Evolutionary conservation across 495 filamentous ascomycete genomes (phyloP).

Genomic region (Hypomontagnella submonticulosa): DNA sequence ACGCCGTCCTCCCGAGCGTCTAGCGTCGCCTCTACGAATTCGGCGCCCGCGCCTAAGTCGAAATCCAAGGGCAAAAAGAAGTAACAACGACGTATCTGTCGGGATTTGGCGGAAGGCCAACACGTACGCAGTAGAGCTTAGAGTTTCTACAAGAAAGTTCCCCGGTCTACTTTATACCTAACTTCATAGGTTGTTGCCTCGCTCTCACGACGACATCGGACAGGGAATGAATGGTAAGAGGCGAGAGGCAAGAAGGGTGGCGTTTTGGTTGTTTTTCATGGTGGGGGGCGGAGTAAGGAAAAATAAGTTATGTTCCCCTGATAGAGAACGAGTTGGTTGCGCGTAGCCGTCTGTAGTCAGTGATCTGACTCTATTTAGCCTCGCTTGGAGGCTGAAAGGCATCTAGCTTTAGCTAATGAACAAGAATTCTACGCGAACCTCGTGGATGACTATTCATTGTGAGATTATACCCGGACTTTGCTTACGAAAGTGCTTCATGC

Average conservation of each 20-base stretch:
- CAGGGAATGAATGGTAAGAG: conserved; percentile 20
- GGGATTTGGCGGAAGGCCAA: background rate
- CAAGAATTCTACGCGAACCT: too few relatives aligned
- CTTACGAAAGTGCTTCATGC: background rate
- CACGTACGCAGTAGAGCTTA: too few relatives aligned
- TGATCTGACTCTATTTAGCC: too few relatives aligned
- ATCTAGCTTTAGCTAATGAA: too few relatives aligned
- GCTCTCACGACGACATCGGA: conserved; percentile 2
- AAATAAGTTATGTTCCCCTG: too few relatives aligned
- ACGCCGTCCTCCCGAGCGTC: conserved; percentile 65
- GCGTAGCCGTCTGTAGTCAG: too few relatives aligned
- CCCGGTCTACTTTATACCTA: background rate
- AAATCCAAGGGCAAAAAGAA: conserved; percentile 69
- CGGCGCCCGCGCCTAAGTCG: conserved; percentile 53
- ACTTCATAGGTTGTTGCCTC: background rate
- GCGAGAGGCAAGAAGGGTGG: conserved; percentile 11
- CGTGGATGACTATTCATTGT: too few relatives aligned
- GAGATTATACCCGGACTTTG: background rate
- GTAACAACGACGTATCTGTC: conserved; percentile 32
- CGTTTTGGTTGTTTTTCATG: conserved; percentile 8
- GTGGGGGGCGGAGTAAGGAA: background rate
- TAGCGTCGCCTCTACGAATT: conserved; percentile 61
- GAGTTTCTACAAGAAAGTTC: background rate
- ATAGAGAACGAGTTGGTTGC: too few relatives aligned
- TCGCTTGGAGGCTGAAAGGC: too few relatives aligned